These are phyloP conservation scores for Rhodotorula kratochvilovae DNA, from an alignment of 768 basidiomycete genomes.

Conservation along the genomic window DNA sequence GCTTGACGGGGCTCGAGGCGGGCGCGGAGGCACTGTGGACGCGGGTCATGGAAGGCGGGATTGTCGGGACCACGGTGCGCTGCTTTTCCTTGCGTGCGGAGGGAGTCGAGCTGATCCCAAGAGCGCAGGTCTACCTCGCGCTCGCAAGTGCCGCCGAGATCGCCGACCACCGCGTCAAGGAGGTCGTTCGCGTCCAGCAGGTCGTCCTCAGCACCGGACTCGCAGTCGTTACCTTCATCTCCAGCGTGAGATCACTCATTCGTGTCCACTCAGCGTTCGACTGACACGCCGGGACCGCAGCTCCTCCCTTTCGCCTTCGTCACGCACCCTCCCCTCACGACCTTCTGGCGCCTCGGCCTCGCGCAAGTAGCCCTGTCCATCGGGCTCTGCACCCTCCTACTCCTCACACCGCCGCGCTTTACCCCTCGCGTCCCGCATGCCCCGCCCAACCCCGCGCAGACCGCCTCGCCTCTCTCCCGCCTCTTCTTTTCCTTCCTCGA, in stretches of 20 bases:
- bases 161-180: background rate
- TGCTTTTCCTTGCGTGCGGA: background rate
- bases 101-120: too few relatives aligned
- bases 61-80: slow-evolving; percentile 5
- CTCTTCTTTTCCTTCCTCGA: slow-evolving; percentile 34
- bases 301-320: slow-evolving; percentile 24
- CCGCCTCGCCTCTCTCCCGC: slow-evolving; percentile 29
- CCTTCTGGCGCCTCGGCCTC: background rate
- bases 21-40: slow-evolving; percentile 10
- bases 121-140: slow-evolving; percentile 1
- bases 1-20: background rate
- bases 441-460: slow-evolving; percentile 26
- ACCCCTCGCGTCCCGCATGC: background rate
- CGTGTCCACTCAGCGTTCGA: background rate
- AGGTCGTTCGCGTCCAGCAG: slow-evolving; percentile 2
- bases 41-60: slow-evolving; percentile 12
- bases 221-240: background rate
- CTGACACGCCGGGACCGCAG: background rate
- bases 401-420: slow-evolving; percentile 3
- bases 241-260: background rate
- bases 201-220: background rate
- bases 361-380: background rate
- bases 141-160: slow-evolving; percentile 5
- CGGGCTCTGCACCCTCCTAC: background rate
- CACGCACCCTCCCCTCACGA: background rate